Percentiles rank a stretch among this genome's conserved stretches.
These are phyloP conservation scores for Jasminum sambac DNA, from an alignment of 257 asterid species.

Conservation along the genomic window DNA sequence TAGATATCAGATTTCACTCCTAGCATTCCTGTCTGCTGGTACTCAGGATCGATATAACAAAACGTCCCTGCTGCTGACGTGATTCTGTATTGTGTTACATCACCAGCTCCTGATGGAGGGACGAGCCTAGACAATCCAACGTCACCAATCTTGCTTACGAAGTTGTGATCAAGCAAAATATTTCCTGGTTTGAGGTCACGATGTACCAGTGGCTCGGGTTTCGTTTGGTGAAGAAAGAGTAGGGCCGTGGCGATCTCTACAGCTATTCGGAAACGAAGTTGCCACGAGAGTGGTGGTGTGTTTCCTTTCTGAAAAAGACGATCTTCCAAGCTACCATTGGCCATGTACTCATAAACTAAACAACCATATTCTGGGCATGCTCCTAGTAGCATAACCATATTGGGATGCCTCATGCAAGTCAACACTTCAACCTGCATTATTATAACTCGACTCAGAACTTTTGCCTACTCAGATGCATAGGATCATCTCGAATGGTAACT, in stretches of 20 bases:
- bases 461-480: neutral
- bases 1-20: conserved; percentile 89
- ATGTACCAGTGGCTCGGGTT: conserved; percentile 91
- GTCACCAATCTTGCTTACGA: conserved; percentile 77
- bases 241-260: conserved; percentile 78
- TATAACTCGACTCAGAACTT: neutral
- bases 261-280: conserved; percentile 70
- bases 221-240: conserved; percentile 81
- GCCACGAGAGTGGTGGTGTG: conserved; percentile 69
- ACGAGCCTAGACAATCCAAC: conserved; percentile 86
- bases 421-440: conserved; percentile 68
- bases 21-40: conserved; percentile 91
- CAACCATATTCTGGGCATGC: conserved; percentile 96
- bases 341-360: conserved; percentile 79
- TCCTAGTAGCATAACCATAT: conserved; percentile 85
- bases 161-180: conserved; percentile 73
- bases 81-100: conserved; percentile 68
- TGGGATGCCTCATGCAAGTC: conserved; percentile 88
- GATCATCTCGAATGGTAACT: neutral
- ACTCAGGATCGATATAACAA: conserved; percentile 92
- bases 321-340: conserved; percentile 85
- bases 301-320: conserved; percentile 51
- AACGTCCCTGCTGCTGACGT: conserved; percentile 89
- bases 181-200: conserved; percentile 94
- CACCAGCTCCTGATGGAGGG: conserved; percentile 60